Conservation (phyloP, 768 basidiomycete genomes). For the Psilocybe cyanescens region DNA sequence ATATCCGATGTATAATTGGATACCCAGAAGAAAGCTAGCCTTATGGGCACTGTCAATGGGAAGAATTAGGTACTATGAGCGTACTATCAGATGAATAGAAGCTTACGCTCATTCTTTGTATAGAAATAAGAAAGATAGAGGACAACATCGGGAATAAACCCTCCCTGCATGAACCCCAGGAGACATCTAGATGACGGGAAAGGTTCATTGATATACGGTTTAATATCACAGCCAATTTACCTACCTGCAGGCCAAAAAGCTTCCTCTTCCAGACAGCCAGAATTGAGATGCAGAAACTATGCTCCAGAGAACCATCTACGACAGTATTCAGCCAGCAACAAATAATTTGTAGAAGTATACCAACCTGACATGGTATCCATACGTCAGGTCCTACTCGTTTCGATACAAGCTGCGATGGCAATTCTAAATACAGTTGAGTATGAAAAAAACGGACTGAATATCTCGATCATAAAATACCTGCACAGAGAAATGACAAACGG, state of each 20-base stretch:
- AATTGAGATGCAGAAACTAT: slow-evolving; percentile 59
- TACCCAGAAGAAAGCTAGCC: slow-evolving; percentile 74
- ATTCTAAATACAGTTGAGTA: slow-evolving; percentile 34
- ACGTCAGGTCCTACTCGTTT: slow-evolving; percentile 71
- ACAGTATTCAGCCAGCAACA: not conserved
- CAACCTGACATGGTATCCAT: slow-evolving; percentile 65
- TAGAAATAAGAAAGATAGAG: slow-evolving; percentile 71
- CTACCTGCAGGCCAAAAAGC: slow-evolving; percentile 59
- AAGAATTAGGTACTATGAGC: not conserved
- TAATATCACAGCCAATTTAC: slow-evolving; percentile 2
- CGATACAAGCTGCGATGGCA: slow-evolving; percentile 70
- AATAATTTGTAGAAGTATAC: not conserved
- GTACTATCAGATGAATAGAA: not conserved
- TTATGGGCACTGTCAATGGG: slow-evolving; percentile 49
- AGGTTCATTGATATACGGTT: not conserved
- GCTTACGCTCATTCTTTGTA: slow-evolving; percentile 56
- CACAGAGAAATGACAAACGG: slow-evolving; percentile 48
- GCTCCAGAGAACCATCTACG: slow-evolving; percentile 60
- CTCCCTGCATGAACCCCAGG: slow-evolving; percentile 65
- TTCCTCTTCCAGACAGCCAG: slow-evolving; percentile 54
- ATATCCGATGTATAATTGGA: slow-evolving; percentile 60
- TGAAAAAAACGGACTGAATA: not conserved
- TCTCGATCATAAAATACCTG: slow-evolving; percentile 30
- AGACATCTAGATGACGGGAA: slow-evolving; percentile 39
- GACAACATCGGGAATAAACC: slow-evolving; percentile 67